Evolutionary conservation across 345 rosid genomes (phyloP), one percentile per base, ranked within the genome.

Genomic region (Citrus glauca): DNA sequence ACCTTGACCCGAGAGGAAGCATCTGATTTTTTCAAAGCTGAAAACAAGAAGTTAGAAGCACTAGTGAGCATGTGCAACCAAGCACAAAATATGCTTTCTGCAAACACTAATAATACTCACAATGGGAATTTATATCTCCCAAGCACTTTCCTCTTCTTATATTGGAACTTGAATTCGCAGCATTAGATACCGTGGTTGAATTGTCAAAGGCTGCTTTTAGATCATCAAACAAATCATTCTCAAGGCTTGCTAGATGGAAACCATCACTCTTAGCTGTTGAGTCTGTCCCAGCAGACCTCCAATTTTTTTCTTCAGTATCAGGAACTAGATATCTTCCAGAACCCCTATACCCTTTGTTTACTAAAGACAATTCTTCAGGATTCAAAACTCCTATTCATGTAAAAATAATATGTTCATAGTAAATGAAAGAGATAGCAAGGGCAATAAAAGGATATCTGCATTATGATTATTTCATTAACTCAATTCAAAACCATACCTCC

Each of bases 201-300:
- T 71, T 71, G 6, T 6, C 66, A 42, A 72, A 2, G 33, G 88
- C 80, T 75, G 74, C 64, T 77, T 78, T 83, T 61, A 83, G 64
- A 79, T 81, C 88, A 76, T 81, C 85, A 81, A 86, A 85, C 60
- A 87, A 81, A 77, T 79, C 87, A 77, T 72, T 66, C 81, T 89
- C 90, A 57, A 87, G 90, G 75, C 81, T 79, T 28, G 81, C 80
- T 63, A 87, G 85, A 59, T 87, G 81, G 75, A 37, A 81, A 50
- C 69, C 25, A 38, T 69, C 86, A 66, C 74, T 53, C 56, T 69
- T 62, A 25, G 65, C 30, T 2, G 71, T 45, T 10, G 80, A 71
- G 71, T 73, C 78, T 27, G 87, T 81, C 9, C 74, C 87, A 64
- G 66, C 66, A 71, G 86, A 81, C 66, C 80, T 72, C 78, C 78